These are phyloP conservation scores for Fusarium transvaalense DNA, from an alignment of 2,329 filamentous ascomycete species.

Conservation along the genomic window DNA sequence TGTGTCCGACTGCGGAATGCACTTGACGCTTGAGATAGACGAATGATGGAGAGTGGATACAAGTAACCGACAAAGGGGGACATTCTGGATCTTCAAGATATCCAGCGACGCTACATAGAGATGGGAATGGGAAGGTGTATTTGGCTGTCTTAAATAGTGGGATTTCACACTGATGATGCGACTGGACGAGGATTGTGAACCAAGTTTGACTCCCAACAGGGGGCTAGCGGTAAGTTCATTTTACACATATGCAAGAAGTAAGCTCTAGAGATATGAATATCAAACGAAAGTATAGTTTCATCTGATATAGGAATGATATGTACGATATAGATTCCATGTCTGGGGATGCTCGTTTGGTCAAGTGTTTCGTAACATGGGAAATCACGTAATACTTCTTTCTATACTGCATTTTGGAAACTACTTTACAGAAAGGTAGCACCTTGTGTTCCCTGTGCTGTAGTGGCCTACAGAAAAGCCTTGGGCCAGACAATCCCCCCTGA, in stretches of 20 bases:
- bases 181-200: not conserved
- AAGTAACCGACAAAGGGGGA: not conserved
- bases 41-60: not conserved
- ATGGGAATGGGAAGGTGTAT: too few species aligned
- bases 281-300: not conserved
- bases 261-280: not conserved
- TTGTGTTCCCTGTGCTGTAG: not conserved
- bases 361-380: not conserved
- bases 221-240: not conserved
- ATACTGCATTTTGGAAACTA: not conserved
- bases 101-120: too few species aligned
- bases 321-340: not conserved
- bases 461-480: not conserved
- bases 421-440: not conserved
- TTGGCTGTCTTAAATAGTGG: too few species aligned
- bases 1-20: not conserved
- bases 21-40: not conserved
- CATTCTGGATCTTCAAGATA: not conserved
- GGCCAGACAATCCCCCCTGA: fast-evolving
- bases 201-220: not conserved
- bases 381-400: not conserved
- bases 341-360: not conserved
- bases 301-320: too few species aligned
- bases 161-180: too few species aligned
- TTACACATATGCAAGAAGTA: not conserved